Conservation (phyloP, 306 rosid species). For the Adenanthera pavonina region DNA sequence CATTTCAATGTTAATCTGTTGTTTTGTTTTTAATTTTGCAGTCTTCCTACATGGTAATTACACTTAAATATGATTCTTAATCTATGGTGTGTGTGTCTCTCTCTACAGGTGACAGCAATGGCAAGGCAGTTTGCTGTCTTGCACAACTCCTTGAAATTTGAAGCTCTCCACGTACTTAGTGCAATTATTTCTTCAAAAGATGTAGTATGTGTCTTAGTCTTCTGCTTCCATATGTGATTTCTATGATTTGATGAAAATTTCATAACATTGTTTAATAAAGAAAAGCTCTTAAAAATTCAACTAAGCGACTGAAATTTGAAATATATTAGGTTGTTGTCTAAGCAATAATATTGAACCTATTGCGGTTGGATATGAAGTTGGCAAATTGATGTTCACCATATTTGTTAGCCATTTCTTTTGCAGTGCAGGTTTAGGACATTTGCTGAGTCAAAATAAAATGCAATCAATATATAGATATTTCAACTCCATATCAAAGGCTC, state of each 20-base stretch:
- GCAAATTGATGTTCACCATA: background rate
- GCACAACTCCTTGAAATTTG: conserved; percentile 80
- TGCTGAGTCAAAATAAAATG: conserved; percentile 4
- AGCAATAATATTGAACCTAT: conserved; percentile 16
- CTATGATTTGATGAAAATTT: conserved; percentile 17
- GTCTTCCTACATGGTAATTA: conserved; percentile 30
- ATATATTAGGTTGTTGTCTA: conserved; percentile 26
- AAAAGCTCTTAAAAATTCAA: conserved; percentile 25
- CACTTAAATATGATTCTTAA: conserved; percentile 6
- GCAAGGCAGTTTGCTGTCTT: conserved; percentile 79
- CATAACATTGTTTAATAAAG: background rate
- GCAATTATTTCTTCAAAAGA: conserved; percentile 62
- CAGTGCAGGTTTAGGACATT: conserved; percentile 19
- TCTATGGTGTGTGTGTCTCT: conserved; percentile 16
- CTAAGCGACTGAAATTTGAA: conserved; percentile 27
- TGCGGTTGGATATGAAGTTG: conserved; percentile 15
- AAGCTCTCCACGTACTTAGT: conserved; percentile 77
- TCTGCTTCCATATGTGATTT: conserved; percentile 25
- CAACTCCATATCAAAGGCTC: background rate
- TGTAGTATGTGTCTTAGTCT: conserved; percentile 55
- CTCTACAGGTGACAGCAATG: conserved; percentile 62
- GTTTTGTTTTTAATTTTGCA: conserved; percentile 29
- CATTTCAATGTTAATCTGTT: conserved; percentile 8
- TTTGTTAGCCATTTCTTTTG: conserved; percentile 17
- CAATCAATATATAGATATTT: background rate